A percentile compares a stretch with the other conserved stretches of the same genome.
These are phyloP conservation scores for Camelina laxa DNA, from an alignment of 345 rosid species.

Conservation along the genomic window DNA sequence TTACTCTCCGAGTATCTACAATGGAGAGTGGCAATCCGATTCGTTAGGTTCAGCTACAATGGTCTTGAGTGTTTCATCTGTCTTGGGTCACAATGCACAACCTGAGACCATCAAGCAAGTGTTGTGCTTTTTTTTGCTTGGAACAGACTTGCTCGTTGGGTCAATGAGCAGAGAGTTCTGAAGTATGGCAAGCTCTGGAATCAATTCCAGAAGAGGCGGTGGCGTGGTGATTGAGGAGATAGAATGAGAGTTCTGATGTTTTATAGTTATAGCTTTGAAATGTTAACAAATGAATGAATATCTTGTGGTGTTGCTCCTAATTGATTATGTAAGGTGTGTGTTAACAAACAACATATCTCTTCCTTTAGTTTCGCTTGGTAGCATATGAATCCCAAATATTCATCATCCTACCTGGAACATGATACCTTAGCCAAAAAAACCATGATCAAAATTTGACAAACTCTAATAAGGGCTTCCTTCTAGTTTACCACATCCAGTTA, in stretches of 20 bases:
- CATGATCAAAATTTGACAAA: not conserved
- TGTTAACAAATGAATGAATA: slow-evolving; percentile 10
- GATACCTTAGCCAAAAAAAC: slow-evolving; percentile 62
- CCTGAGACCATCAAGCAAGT: slow-evolving; percentile 65
- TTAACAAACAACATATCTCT: no score
- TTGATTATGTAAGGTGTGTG: no score
- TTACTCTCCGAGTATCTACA: slow-evolving; percentile 79
- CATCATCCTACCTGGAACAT: slow-evolving; percentile 12
- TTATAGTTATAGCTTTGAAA: slow-evolving; percentile 2
- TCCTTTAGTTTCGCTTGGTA: no score
- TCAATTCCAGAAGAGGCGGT: slow-evolving; percentile 40
- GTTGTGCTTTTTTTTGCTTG: slow-evolving; percentile 64
- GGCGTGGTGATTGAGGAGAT: slow-evolving; percentile 70
- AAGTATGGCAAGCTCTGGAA: slow-evolving; percentile 66
- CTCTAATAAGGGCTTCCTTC: not conserved
- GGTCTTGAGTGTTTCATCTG: slow-evolving; percentile 63
- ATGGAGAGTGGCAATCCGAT: slow-evolving; percentile 89
- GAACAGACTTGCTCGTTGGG: slow-evolving; percentile 97
- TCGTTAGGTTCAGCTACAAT: slow-evolving; percentile 64
- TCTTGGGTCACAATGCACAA: slow-evolving; percentile 74
- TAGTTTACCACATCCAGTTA: slow-evolving; percentile 67
- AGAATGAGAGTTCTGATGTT: slow-evolving; percentile 26
- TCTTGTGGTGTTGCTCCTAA: no score
- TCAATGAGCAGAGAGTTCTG: slow-evolving; percentile 65
- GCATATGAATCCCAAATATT: slow-evolving; percentile 8